These are phyloP conservation scores for Trypanosoma melophagium DNA, from an alignment of 208 protist species.

Conservation along the genomic window DNA sequence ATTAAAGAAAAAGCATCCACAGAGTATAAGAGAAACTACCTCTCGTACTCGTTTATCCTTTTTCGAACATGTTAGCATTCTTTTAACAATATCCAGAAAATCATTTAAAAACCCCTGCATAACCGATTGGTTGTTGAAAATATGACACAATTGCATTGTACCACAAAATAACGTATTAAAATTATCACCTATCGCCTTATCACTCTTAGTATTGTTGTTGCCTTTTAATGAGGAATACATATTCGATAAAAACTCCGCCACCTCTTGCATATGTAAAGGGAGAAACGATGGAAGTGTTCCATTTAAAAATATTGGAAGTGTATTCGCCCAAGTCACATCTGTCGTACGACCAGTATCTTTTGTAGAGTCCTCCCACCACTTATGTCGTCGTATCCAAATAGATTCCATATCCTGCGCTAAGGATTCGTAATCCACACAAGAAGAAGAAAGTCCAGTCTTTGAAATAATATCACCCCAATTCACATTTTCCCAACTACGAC, in stretches of 20 bases:
- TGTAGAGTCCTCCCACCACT: conserved; percentile 1
- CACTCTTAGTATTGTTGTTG: background rate
- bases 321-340: background rate
- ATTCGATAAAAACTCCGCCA: background rate
- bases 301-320: conserved; percentile 21
- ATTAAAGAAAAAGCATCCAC: conserved; percentile 12
- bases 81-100: conserved; percentile 15
- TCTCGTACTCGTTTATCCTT: conserved; percentile 19
- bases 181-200: background rate
- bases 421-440: background rate
- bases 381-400: conserved; percentile 10
- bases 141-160: conserved; percentile 19
- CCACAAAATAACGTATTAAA: conserved; percentile 2
- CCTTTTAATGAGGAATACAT: background rate
- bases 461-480: conserved; percentile 19
- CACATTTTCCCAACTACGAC: conserved; percentile 4
- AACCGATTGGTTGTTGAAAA: conserved; percentile 8
- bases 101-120: background rate
- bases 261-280: background rate
- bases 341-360: background rate
- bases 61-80: conserved; percentile 12
- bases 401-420: conserved; percentile 12
- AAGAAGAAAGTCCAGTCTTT: background rate
- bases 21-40: conserved; percentile 17
- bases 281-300: conserved; percentile 16